phyloP scores from a whole-genome alignment of 2,329 filamentous ascomycete species.

The Beauveria rudraprayagi region DNA sequence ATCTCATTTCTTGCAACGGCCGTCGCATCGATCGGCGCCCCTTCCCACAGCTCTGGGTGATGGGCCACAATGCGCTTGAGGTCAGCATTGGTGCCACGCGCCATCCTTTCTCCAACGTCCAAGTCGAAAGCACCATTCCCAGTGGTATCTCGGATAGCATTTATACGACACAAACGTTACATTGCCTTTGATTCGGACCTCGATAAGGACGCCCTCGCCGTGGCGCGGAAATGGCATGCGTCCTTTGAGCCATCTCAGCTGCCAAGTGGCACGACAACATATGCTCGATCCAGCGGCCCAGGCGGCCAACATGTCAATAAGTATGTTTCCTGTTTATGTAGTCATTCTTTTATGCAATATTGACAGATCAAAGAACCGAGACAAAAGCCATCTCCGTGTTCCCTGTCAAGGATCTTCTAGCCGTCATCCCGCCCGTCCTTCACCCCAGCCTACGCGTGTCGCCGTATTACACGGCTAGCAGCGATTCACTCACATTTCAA shows the following conservation, averaged over 20 bases:
- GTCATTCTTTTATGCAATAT: constrained; percentile 19
- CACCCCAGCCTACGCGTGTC: constrained; percentile 40
- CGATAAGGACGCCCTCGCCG: constrained; percentile 41
- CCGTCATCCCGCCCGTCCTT: constrained; percentile 38
- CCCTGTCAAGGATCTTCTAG: constrained; percentile 38
- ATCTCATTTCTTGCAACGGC: neutral
- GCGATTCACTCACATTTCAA: constrained; percentile 46
- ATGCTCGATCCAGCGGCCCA: constrained; percentile 51
- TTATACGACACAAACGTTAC: constrained; percentile 26
- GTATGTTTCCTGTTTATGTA: constrained; percentile 24
- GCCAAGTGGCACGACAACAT: constrained; percentile 45
- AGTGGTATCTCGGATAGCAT: neutral
- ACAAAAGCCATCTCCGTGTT: constrained; percentile 50
- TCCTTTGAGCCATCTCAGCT: constrained; percentile 35
- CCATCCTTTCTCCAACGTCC: neutral
- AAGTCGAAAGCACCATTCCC: neutral
- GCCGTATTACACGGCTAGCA: constrained; percentile 44
- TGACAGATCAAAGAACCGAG: constrained; percentile 45
- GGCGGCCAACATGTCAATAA: constrained; percentile 58
- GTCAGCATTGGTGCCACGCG: constrained; percentile 1
- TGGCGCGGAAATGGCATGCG: constrained; percentile 44
- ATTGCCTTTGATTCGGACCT: constrained; percentile 41
- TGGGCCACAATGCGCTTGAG: neutral
- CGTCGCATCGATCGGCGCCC: neutral
- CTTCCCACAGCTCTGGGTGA: neutral